Percentiles rank a stretch among this genome's conserved stretches.
These are phyloP conservation scores for Neurospora sp. DNA, from an alignment of 495 filamentous ascomycete genomes.

Conservation along the genomic window DNA sequence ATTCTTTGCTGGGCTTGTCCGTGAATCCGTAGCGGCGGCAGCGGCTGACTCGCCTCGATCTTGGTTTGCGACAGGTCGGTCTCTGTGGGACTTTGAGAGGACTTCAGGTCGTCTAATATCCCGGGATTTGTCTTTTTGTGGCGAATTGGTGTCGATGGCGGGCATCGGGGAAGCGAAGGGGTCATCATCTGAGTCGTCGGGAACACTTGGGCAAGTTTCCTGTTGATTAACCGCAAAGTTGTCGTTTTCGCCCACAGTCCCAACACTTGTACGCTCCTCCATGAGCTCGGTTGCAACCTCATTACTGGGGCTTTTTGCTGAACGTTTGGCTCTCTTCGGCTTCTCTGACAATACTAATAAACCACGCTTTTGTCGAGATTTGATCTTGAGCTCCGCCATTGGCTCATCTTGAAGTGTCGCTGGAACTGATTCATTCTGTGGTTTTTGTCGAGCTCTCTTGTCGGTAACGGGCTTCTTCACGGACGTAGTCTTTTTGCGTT, in stretches of 20 bases:
- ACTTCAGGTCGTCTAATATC: background rate
- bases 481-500: background rate
- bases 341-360: constrained; percentile 28
- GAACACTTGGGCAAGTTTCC: background rate
- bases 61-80: background rate
- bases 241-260: no score
- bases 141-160: background rate
- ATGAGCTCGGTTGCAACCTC: background rate
- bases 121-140: background rate
- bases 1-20: background rate
- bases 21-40: background rate
- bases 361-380: constrained; percentile 32
- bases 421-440: background rate
- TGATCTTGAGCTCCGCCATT: constrained; percentile 32
- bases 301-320: background rate
- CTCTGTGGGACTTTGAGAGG: background rate
- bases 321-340: constrained; percentile 1
- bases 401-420: constrained; percentile 11
- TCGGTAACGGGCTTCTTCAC: background rate
- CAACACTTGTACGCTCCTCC: background rate
- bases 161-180: background rate
- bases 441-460: background rate
- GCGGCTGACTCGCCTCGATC: background rate
- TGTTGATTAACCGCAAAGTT: background rate
- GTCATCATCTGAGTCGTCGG: background rate